These are phyloP conservation scores for Geoglossum glabrum DNA, from an alignment of 495 filamentous ascomycete genomes.

Conservation along the genomic window DNA sequence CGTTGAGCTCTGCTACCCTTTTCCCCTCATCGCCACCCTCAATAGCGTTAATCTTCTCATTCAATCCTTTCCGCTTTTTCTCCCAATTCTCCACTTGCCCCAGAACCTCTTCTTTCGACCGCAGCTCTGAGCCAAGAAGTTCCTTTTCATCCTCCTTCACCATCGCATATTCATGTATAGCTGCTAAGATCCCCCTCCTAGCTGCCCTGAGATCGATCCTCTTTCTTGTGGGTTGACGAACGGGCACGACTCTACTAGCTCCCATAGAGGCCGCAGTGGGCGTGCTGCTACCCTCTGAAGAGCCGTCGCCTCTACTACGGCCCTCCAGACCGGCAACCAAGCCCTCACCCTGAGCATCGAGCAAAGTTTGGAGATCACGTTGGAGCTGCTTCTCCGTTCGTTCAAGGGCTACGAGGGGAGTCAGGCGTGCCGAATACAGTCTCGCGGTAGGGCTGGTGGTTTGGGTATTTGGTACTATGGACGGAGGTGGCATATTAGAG, in stretches of 20 bases:
- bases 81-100: constrained; percentile 39
- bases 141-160: constrained; percentile 53
- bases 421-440: not conserved
- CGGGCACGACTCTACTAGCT: constrained; percentile 26
- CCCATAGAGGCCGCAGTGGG: constrained; percentile 19
- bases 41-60: constrained; percentile 28
- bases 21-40: constrained; percentile 23
- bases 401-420: constrained; percentile 15
- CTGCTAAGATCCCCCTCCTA: constrained; percentile 44
- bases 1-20: constrained; percentile 14
- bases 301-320: constrained; percentile 16
- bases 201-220: constrained; percentile 45
- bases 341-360: constrained; percentile 72
- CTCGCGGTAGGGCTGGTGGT: not conserved
- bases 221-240: constrained; percentile 36
- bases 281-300: constrained; percentile 30
- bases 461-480: not conserved
- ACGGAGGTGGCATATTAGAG: not conserved
- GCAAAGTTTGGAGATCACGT: constrained; percentile 51
- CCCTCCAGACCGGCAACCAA: constrained; percentile 32
- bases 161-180: constrained; percentile 50
- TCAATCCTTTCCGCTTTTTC: constrained; percentile 26
- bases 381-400: constrained; percentile 43
- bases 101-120: constrained; percentile 36
- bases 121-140: constrained; percentile 34